Base-by-base conservation (phyloP, 208 protist species). In the Strigomonas culicis region DNA sequence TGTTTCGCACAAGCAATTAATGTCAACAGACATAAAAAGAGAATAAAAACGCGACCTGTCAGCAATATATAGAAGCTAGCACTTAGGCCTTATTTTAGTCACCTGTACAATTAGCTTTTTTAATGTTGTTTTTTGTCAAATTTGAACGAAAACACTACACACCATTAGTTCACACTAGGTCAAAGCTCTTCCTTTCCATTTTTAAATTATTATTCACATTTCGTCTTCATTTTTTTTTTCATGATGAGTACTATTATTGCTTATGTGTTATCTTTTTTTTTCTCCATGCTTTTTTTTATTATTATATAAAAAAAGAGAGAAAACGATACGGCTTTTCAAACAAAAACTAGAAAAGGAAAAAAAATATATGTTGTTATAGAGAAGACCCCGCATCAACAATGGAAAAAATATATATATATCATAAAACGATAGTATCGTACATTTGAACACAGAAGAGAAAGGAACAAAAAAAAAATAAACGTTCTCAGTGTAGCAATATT, bases 381-480 rank as follows among this genome's bases (percentile, higher is more conserved):
- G 56, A 63, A 63, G 22, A 66, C 10, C 7, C 1, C 8, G 41
- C 65, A 34, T 21, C 19, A 60, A 68, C 32, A 69, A 66, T 70
- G 49, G 51, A 51, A 75, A 57, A 46, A 67, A 72, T 27, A 10
- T n/a, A 52, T 27, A 47, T 30, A 17, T 22, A 66, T 21, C 13
- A 34, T 34, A 32, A 21, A 7, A 49, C 65, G 71, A 68, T 41
- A 70, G 47, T 68, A 63, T 24, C 34, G 51, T 58, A 70, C 44
- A 63, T 44, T 17, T 43, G 15, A 69, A 30, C 51, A 6, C 59
- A 28, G 70, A 66, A 66, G 32, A 67, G 43, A 78, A 66, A 59
- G 49, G 41, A 66, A 53, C 51, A 76, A 65, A 32, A 59, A 65
- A 41, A 46, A 44, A 50, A 62, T 3, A 36, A 28, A 56, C 7